A percentile compares a stretch with the other conserved stretches of the same genome.
phyloP scores from a whole-genome alignment of 2,329 filamentous ascomycete species.

The Fusarium citri region DNA sequence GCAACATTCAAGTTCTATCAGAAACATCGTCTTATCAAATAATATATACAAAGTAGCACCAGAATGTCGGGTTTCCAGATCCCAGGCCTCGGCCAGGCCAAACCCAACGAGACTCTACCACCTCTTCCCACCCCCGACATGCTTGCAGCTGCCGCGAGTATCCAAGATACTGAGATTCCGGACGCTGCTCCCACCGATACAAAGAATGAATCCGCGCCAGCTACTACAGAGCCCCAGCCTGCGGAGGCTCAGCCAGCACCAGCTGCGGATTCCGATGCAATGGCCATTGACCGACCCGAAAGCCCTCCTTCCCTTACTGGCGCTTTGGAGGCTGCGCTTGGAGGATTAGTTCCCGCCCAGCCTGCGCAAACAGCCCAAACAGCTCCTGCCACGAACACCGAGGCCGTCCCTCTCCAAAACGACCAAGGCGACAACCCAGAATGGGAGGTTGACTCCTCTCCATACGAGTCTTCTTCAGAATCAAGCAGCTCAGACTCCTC shows the following conservation, averaged over 20 bases:
- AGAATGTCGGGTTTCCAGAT: slow-evolving; percentile 58
- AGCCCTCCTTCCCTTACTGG: slow-evolving; percentile 55
- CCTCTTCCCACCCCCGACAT: slow-evolving; percentile 51
- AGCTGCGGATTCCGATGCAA: slow-evolving; percentile 47
- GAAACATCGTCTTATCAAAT: neutral
- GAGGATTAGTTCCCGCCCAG: slow-evolving; percentile 48
- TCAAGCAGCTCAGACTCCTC: slow-evolving; percentile 69
- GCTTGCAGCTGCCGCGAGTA: slow-evolving; percentile 47
- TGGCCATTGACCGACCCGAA: slow-evolving; percentile 53
- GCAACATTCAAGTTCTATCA: accelerated
- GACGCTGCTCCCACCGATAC: slow-evolving; percentile 8
- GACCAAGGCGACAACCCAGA: slow-evolving; percentile 69
- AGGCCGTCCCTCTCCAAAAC: slow-evolving; percentile 46
- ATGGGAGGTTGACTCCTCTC: slow-evolving; percentile 86
- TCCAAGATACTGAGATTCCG: slow-evolving; percentile 41
- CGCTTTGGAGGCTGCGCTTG: slow-evolving; percentile 59
- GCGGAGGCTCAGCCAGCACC: slow-evolving; percentile 10
- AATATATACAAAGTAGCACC: neutral
- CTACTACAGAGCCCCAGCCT: slow-evolving; percentile 8
- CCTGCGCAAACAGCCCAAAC: slow-evolving; percentile 32
- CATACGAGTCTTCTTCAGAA: slow-evolving; percentile 75
- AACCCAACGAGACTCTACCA: slow-evolving; percentile 56
- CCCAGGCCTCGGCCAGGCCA: slow-evolving; percentile 57
- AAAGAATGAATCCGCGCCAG: slow-evolving; percentile 10
- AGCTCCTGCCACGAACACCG: slow-evolving; percentile 20